Evolutionary conservation across 352 stramenopile species (phyloP).

Genomic region (Pythium plurisporium): DNA sequence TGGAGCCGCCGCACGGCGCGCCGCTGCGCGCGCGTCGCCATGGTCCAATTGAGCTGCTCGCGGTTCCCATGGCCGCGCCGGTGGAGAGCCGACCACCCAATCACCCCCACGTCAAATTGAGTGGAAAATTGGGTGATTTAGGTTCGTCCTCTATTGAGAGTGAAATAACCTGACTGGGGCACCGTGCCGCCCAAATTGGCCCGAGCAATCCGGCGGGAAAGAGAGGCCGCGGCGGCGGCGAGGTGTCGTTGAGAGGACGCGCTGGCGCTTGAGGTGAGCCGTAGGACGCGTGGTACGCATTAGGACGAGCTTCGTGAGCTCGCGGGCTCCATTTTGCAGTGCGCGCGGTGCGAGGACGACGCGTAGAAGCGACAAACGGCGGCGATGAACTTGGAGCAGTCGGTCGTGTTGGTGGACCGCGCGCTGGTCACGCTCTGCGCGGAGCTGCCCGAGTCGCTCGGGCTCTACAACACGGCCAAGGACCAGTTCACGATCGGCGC

Average conservation of each 20-base stretch:
- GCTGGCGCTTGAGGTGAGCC: too few species aligned
- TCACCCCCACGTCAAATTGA: constrained; percentile 7
- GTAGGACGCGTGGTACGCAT: too few species aligned
- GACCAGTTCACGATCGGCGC: constrained; percentile 61
- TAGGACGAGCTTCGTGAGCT: too few species aligned
- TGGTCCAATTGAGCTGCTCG: constrained; percentile 7
- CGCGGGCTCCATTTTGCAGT: too few species aligned
- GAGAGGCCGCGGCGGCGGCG: too few species aligned
- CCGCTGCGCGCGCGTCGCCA: constrained; percentile 16
- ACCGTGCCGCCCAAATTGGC: too few species aligned
- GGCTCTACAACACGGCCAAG: constrained; percentile 69
- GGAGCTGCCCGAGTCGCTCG: constrained; percentile 73
- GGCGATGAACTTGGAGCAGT: constrained; percentile 60
- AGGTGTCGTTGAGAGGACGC: too few species aligned
- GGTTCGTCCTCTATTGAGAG: too few species aligned
- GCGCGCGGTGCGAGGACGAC: not conserved
- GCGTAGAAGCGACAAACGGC: not conserved
- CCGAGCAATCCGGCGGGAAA: too few species aligned
- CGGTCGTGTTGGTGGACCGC: constrained; percentile 65
- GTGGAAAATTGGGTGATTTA: constrained; percentile 5
- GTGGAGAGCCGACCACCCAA: constrained; percentile 3
- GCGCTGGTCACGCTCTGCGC: constrained; percentile 71
- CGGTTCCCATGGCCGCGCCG: not conserved
- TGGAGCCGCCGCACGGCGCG: constrained; percentile 44
- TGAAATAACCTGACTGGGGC: too few species aligned